These are phyloP conservation scores for Lenwebbia sp. DNA, from an alignment of 345 rosid species.

Conservation along the genomic window DNA sequence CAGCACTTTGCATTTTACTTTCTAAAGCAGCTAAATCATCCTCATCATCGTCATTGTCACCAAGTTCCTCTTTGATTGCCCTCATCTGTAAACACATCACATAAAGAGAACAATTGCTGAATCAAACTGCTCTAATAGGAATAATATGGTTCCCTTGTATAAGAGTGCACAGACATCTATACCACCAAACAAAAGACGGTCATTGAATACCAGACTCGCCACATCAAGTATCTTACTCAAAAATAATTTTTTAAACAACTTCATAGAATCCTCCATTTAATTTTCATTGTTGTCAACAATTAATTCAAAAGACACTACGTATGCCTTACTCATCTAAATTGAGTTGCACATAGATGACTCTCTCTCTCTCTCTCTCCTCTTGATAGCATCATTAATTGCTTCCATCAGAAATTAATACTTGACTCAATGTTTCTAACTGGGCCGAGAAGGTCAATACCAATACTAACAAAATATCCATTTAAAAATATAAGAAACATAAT, in stretches of 20 bases:
- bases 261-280: background rate
- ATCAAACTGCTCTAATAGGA: background rate
- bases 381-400: background rate
- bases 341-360: background rate
- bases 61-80: slow-evolving; percentile 99
- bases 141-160: background rate
- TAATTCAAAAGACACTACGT: background rate
- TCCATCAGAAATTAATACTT: background rate
- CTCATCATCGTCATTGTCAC: slow-evolving; percentile 97
- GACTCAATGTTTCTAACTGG: background rate
- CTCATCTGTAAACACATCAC: slow-evolving; percentile 55
- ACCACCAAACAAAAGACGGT: background rate
- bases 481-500: background rate
- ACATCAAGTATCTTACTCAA: background rate
- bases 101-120: background rate
- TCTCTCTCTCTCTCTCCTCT: background rate
- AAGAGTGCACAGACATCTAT: background rate
- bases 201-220: background rate
- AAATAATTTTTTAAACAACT: background rate
- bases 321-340: background rate
- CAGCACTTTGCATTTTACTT: slow-evolving; percentile 95
- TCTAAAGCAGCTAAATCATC: slow-evolving; percentile 94
- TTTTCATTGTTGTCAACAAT: background rate
- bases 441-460: background rate
- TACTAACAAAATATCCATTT: background rate